Evolutionary conservation across 192 early-diverging fungal genomes (phyloP).

Genomic region (Umbelopsis sp.): DNA sequence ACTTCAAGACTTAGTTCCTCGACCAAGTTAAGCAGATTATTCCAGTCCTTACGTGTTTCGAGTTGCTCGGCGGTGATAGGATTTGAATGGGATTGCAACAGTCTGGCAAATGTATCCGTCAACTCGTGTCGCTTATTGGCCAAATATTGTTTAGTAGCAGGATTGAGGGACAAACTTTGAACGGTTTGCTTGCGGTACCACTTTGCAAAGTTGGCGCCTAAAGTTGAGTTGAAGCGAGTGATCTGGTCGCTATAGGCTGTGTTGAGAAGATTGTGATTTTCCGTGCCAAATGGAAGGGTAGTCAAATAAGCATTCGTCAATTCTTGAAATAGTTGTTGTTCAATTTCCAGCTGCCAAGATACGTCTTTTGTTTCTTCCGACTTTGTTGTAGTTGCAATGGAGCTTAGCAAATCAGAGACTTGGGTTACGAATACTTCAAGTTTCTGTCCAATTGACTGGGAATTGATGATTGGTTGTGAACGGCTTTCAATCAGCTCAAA

Average conservation of each 20-base stretch:
- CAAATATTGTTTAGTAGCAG: constrained; percentile 42
- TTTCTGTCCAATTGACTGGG: constrained; percentile 8
- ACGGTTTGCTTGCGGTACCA: constrained; percentile 47
- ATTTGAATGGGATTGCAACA: constrained; percentile 1
- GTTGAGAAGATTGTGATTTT: constrained; percentile 38
- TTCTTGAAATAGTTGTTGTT: constrained; percentile 30
- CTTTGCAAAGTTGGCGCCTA: constrained; percentile 39
- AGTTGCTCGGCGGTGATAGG: not conserved
- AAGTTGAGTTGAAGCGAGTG: constrained; percentile 37
- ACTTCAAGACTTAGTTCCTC: constrained; percentile 37
- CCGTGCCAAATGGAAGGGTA: constrained; percentile 42
- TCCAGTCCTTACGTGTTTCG: constrained; percentile 23
- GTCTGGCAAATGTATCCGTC: constrained; percentile 18
- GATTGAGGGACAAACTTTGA: constrained; percentile 38
- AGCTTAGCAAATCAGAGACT: constrained; percentile 4
- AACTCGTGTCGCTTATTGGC: constrained; percentile 27
- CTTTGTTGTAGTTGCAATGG: not conserved
- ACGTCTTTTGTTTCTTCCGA: constrained; percentile 6
- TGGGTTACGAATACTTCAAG: constrained; percentile 6
- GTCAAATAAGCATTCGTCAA: constrained; percentile 30
- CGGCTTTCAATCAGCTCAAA: constrained; percentile 12
- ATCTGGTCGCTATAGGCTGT: constrained; percentile 43
- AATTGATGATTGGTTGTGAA: constrained; percentile 13
- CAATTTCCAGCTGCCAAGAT: constrained; percentile 9
- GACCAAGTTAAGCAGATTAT: constrained; percentile 27